A percentile compares a stretch with the other conserved stretches of the same genome.
Evolutionary conservation across 306 rosid genomes (phyloP).

Genomic region (Lupinus albus): DNA sequence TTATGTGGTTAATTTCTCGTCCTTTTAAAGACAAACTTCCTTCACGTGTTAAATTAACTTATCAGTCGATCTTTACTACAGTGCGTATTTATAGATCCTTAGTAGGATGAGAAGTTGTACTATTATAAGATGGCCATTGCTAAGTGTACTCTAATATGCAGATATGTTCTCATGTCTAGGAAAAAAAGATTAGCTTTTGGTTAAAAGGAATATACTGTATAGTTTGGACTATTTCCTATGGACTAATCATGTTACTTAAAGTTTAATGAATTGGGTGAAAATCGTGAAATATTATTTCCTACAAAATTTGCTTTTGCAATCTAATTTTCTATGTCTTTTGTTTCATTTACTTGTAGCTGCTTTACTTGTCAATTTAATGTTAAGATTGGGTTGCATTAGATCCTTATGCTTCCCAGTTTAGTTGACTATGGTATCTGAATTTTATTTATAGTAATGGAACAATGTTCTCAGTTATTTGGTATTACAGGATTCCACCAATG

Average conservation of each 20-base stretch:
- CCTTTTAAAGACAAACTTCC: slow-evolving; percentile 37
- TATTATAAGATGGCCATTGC: background rate
- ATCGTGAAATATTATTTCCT: background rate
- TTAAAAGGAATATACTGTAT: slow-evolving; percentile 19
- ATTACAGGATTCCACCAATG: slow-evolving; percentile 92
- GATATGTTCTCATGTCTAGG: slow-evolving; percentile 14
- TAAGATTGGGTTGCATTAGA: background rate
- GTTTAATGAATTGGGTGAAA: background rate
- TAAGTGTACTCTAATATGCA: background rate
- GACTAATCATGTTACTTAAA: background rate
- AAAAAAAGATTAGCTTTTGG: slow-evolving; percentile 23
- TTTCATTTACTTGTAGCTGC: background rate
- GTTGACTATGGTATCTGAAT: background rate
- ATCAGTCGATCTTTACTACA: background rate
- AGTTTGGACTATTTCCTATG: slow-evolving; percentile 13
- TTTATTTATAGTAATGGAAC: background rate
- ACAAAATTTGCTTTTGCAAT: background rate
- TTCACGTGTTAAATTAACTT: slow-evolving; percentile 21
- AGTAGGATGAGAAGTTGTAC: background rate
- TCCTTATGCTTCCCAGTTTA: slow-evolving; percentile 23
- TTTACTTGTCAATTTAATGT: slow-evolving; percentile 6
- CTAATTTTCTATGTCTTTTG: background rate
- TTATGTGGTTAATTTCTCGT: slow-evolving; percentile 5
- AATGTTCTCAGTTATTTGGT: slow-evolving; percentile 36
- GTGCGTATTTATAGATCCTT: slow-evolving; percentile 3